Base-by-base conservation (phyloP, 2,329 filamentous ascomycete species). In the Emmonsiellopsis sp. region DNA sequence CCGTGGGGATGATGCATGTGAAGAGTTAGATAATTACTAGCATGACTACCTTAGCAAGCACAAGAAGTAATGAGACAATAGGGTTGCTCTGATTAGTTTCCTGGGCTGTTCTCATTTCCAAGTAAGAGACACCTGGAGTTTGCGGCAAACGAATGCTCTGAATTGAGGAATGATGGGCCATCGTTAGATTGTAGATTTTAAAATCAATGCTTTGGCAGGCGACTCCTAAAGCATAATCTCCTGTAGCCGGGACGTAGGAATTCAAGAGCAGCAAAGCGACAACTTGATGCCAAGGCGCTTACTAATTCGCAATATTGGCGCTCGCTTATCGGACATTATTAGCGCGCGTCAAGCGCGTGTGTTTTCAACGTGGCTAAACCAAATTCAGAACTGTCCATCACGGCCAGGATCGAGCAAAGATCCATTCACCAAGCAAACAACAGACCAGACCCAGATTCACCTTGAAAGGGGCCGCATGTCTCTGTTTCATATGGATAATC, bases 311-410 rank as follows among this genome's bases (percentile, higher is more conserved):
- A 5, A 26, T 26, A 26, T 30, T 50, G n/a, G 5, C 30, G 38
- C 26, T n/a, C 11, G 37, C 38, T 43, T 51, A 32, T 34, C 31
- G 6, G 10, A n/a, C 5, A 7, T 16, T n/a, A 32, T 30, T 52
- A 38, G 26, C 41, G 37, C 30, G 15, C n/a, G n/a, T 13, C 13
- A 31, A 41, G 47, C 49, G 47, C 40, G 41, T 42, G 10, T 31
- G 7, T 47, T 15, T 31, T 30, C 49, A n/a, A 51, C 31, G 49
- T 50, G 9, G 50, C 54, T 49, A 55, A 49, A 55, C 52, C 54
- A 50, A 34, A 45, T 48, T 20, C n/a, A 52, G 54, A 53, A 38
- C n/a, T 13, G 34, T 49, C n/a, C 3, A 15, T 26, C 15, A 10
- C 32, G 16, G 20, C 48, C 7, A 34, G 13, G 38, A 51, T 51